Evolutionary conservation across 108 stramenopile genomes (phyloP), one percentile per base, ranked within the genome.

Genomic region (Skeletonema grethae): DNA sequence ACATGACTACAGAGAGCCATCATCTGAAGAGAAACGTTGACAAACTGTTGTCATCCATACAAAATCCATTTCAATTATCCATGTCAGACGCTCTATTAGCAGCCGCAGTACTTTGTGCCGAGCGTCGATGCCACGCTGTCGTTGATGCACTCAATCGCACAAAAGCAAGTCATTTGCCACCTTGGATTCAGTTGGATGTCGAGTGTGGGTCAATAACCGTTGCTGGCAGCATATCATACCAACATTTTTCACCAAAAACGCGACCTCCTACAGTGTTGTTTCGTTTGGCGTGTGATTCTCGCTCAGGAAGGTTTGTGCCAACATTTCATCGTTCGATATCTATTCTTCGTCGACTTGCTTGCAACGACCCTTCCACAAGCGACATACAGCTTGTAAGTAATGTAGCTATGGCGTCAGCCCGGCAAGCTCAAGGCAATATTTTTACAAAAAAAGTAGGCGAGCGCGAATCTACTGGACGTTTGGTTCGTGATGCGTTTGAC

Each of bases 1-100:
- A 22, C 59, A 38, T 34, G n/a, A 35, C 57, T 16, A 12, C 62
- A 59, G 39, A 68, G 15, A 61, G 72, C 20, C 76, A 79, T 34
- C 85, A 90, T 57, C 75, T 79, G n/a, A 74, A 76, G 80, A 61
- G 79, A 15, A 90, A 86, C 32, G 71, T 84, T 36, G 69, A 67
- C 31, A 84, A 88, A 67, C 63, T 95, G 25, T 16, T 95, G 12
- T 89, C 89, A 16, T 88, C 95, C 5, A 83, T 89, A 20, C 87
- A 89, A 28, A 86, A 90, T 73, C 95, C 95, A 22, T 95, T 95
- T 74, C 70, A 84, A 7, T 57, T 95, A 24, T 91, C 90, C 20
- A 91, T 87, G 67, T 90, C 89, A 62, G 89, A 92, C 66, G 95
- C 95, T 8, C 72, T 95, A 0, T 63, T 95, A 61, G 90, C 95